Percentiles rank a stretch among this genome's conserved stretches.
Conservation (phyloP, 2,329 filamentous ascomycete species). For the Dothidotthia symphoricarpi region DNA sequence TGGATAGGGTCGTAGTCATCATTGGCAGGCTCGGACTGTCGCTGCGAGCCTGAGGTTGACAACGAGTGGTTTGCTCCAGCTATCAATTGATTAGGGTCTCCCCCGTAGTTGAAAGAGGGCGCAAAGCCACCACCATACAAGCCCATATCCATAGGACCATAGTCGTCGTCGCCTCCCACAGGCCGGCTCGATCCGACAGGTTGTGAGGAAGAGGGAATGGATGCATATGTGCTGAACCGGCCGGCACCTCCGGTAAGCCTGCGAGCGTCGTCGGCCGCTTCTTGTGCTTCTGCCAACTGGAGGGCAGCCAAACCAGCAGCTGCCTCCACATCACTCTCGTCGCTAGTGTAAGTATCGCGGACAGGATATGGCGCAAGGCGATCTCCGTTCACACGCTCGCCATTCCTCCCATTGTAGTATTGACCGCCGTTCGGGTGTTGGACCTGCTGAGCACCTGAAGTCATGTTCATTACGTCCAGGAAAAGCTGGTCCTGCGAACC, state of each 20-base stretch:
- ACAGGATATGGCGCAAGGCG: conserved; percentile 42
- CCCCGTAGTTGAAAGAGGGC: conserved; percentile 61
- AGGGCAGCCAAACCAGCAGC: conserved; percentile 80
- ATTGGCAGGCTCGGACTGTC: conserved; percentile 45
- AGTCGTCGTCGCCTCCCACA: conserved; percentile 64
- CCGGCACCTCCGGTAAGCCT: conserved; percentile 58
- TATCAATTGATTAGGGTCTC: conserved; percentile 47
- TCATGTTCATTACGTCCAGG: conserved; percentile 56
- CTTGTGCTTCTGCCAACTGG: conserved; percentile 76
- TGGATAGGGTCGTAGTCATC: conserved; percentile 52
- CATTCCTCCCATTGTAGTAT: conserved; percentile 34
- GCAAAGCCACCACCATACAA: conserved; percentile 71
- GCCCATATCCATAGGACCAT: conserved; percentile 68
- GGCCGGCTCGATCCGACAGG: conserved; percentile 26
- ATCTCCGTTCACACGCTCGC: conserved; percentile 48
- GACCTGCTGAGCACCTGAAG: conserved; percentile 37
- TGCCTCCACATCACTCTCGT: conserved; percentile 86
- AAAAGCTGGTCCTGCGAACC: conserved; percentile 57
- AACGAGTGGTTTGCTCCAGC: conserved; percentile 40
- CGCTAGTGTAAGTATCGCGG: conserved; percentile 44
- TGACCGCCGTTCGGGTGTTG: conserved; percentile 34
- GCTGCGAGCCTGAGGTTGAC: conserved; percentile 48
- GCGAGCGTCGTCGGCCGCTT: conserved; percentile 60
- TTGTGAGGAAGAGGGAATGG: conserved; percentile 45
- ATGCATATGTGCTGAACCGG: conserved; percentile 51